These are phyloP conservation scores for Mycena citricolor DNA, from an alignment of 1,284 basidiomycete genomes.

Conservation along the genomic window DNA sequence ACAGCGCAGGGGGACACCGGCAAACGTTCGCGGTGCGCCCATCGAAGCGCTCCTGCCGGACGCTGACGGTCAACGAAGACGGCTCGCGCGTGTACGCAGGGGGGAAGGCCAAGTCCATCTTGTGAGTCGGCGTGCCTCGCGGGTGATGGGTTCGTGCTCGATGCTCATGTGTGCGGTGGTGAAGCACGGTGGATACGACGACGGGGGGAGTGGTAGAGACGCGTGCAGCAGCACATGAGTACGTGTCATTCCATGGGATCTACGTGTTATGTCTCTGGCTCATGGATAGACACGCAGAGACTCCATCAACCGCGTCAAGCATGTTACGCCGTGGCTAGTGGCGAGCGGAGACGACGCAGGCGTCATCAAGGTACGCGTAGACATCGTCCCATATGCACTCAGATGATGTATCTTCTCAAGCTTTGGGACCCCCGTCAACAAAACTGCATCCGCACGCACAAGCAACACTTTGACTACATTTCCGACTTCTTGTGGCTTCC, in stretches of 20 bases:
- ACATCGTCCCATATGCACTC: conserved; percentile 5
- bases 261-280: conserved; percentile 15
- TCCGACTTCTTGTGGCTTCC: conserved; percentile 88
- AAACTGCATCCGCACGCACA: conserved; percentile 67
- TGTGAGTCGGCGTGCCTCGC: conserved; percentile 51
- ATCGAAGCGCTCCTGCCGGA: conserved; percentile 77
- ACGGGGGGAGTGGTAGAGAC: conserved; percentile 67
- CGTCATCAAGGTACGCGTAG: conserved; percentile 73
- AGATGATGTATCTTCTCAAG: conserved; percentile 37
- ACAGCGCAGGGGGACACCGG: conserved; percentile 56
- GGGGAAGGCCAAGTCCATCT: conserved; percentile 81
- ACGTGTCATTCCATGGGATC: conserved; percentile 17
- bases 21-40: conserved; percentile 55
- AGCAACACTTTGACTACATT: conserved; percentile 94
- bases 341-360: conserved; percentile 94
- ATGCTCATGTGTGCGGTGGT: conserved; percentile 21
- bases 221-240: conserved; percentile 77
- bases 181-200: conserved; percentile 66
- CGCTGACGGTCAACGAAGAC: conserved; percentile 62
- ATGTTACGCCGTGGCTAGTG: conserved; percentile 67
- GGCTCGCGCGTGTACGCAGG: conserved; percentile 73
- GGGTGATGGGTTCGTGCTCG: conserved; percentile 1
- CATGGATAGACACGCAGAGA: conserved; percentile 62
- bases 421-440: conserved; percentile 85
- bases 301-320: conserved; percentile 82